Percentiles rank a stretch among this genome's conserved stretches.
Conservation (phyloP, 2,329 filamentous ascomycete species). For the Colletotrichum lupini region DNA sequence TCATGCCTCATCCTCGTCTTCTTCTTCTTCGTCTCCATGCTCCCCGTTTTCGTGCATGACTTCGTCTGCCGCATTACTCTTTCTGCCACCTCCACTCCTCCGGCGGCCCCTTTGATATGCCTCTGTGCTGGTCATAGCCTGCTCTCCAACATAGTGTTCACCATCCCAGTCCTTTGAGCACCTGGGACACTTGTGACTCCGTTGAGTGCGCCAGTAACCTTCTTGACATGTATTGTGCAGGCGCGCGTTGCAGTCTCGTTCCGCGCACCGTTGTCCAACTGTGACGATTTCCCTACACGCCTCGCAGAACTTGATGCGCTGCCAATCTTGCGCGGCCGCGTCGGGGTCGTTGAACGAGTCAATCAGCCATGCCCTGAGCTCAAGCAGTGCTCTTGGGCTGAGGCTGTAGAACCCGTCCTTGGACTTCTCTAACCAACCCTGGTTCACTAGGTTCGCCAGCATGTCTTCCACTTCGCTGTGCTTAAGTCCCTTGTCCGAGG, state of each 20-base stretch:
- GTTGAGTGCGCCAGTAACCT: conserved; percentile 76
- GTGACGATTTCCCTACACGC: conserved; percentile 93
- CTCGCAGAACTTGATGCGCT: conserved; percentile 86
- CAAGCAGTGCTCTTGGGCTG: conserved; percentile 82
- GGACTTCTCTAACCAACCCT: conserved; percentile 88
- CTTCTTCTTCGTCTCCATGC: conserved; percentile 40
- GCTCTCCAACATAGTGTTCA: conserved; percentile 64
- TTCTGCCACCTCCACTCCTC: conserved; percentile 46
- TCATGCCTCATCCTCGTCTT: conserved; percentile 30
- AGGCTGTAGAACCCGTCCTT: conserved; percentile 78
- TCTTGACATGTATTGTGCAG: conserved; percentile 82
- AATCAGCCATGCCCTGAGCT: conserved; percentile 85
- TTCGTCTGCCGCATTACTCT: conserved; percentile 45
- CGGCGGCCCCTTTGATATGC: conserved; percentile 58
- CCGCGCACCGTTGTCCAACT: conserved; percentile 79
- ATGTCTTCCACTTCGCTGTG: conserved; percentile 82
- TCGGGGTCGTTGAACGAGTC: conserved; percentile 87
- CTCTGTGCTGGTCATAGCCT: conserved; percentile 65
- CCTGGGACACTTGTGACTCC: conserved; percentile 72
- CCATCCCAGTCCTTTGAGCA: conserved; percentile 65
- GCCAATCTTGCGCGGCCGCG: conserved; percentile 68
- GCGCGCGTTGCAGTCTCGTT: conserved; percentile 74
- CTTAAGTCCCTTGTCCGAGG: conserved; percentile 70
- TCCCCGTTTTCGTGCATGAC: conserved; percentile 39
- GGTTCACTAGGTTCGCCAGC: conserved; percentile 75